Conservation (phyloP, 306 rosid genomes). For the Cicer judaicum region DNA sequence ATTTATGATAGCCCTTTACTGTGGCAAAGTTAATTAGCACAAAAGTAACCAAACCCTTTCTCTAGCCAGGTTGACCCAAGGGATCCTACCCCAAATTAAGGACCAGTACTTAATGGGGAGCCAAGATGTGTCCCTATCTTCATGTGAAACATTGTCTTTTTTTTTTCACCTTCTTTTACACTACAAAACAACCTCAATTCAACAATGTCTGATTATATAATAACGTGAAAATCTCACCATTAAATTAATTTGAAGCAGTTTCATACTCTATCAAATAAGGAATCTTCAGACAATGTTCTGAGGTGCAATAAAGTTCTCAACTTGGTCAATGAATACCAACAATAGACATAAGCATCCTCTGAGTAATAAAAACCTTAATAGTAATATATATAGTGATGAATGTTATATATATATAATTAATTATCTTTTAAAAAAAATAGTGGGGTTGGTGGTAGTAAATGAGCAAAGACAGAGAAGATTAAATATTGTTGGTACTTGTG, state of each 20-base stretch:
- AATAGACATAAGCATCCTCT: background rate
- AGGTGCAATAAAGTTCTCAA: conserved; percentile 42
- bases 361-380: background rate
- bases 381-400: background rate
- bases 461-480: background rate
- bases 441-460: conserved; percentile 43
- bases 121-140: conserved; percentile 51
- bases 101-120: conserved; percentile 23
- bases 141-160: conserved; percentile 48
- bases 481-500: conserved; percentile 58
- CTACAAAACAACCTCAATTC: conserved; percentile 47
- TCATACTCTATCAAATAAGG: conserved; percentile 17
- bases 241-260: conserved; percentile 24
- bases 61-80: conserved; percentile 6
- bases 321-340: conserved; percentile 26
- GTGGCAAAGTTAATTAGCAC: too few relatives aligned
- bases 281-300: conserved; percentile 32
- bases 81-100: conserved; percentile 7
- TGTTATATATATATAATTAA: background rate
- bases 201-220: conserved; percentile 36
- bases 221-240: conserved; percentile 47
- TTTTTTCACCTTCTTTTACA: conserved; percentile 48
- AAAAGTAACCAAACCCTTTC: too few relatives aligned
- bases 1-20: too few relatives aligned
- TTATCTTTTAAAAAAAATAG: conserved; percentile 32